Percentiles rank a stretch among this genome's conserved stretches.
Evolutionary conservation across 768 basidiomycete species (phyloP).

Genomic region (Pleurotus platypus): DNA sequence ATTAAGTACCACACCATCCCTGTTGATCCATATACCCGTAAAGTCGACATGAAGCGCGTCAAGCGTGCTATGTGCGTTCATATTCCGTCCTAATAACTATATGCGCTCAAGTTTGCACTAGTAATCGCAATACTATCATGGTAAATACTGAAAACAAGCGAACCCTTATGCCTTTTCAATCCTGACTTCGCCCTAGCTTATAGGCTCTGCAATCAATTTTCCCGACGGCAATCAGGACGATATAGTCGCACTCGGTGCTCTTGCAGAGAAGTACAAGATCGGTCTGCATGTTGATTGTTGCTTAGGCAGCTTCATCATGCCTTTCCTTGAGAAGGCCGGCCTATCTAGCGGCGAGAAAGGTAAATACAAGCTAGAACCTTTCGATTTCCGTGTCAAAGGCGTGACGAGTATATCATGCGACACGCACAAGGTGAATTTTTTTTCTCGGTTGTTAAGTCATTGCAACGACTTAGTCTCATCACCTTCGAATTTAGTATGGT

Average conservation of each 20-base stretch:
- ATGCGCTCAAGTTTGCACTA: conserved; percentile 23
- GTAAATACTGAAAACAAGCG: conserved; percentile 29
- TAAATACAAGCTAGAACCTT: conserved; percentile 58
- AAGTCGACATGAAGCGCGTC: conserved; percentile 74
- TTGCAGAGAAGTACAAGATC: conserved; percentile 73
- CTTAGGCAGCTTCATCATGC: conserved; percentile 89
- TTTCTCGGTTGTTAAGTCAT: background rate
- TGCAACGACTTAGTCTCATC: conserved; percentile 1
- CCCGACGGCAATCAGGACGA: conserved; percentile 86
- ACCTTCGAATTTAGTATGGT: conserved; percentile 58
- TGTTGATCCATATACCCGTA: conserved; percentile 71
- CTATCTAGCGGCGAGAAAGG: conserved; percentile 57
- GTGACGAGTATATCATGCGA: conserved; percentile 96
- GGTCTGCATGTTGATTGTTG: conserved; percentile 96
- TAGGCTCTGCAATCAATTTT: conserved; percentile 85
- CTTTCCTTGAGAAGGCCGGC: conserved; percentile 82
- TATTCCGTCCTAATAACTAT: conserved; percentile 1
- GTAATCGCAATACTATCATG: conserved; percentile 88
- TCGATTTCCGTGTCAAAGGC: conserved; percentile 88
- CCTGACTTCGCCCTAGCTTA: conserved; percentile 44
- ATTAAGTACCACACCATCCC: conserved; percentile 90
- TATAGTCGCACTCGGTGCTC: conserved; percentile 69
- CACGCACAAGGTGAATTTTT: conserved; percentile 73
- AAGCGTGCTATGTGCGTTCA: conserved; percentile 79
- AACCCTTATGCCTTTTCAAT: background rate